Conservation (phyloP, 306 rosid genomes). For the Casuarina glauca region DNA sequence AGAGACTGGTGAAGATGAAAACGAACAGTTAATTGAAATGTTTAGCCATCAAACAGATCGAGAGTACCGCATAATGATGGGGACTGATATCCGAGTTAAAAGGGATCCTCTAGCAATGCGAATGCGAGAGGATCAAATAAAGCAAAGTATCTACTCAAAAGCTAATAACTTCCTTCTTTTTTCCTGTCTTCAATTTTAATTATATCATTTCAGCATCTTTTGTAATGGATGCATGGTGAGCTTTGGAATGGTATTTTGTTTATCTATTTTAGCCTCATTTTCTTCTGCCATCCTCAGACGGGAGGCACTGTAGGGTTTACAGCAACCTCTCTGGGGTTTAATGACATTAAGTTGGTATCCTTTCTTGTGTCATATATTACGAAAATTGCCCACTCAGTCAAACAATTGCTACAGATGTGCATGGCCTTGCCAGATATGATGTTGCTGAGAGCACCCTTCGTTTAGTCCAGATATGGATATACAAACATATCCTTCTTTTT, state of each 20-base stretch:
- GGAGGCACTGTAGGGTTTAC: not conserved
- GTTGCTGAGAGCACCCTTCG: not conserved
- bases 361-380: not conserved
- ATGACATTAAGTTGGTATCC: not conserved
- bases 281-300: not conserved
- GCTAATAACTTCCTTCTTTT: slow-evolving; percentile 32
- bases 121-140: slow-evolving; percentile 89
- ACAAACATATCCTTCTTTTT: not conserved
- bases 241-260: not conserved
- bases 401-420: not conserved
- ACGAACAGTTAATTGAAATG: slow-evolving; percentile 80
- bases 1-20: slow-evolving; percentile 94
- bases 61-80: slow-evolving; percentile 98
- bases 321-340: not conserved
- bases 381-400: not conserved
- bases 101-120: slow-evolving; percentile 98
- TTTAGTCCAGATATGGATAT: not conserved
- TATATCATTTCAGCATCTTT: slow-evolving; percentile 13
- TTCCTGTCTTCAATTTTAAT: slow-evolving; percentile 24
- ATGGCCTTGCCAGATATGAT: not conserved
- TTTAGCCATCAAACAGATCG: slow-evolving; percentile 76
- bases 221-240: not conserved
- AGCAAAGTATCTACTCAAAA: slow-evolving; percentile 75
- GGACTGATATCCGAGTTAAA: slow-evolving; percentile 79
- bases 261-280: not conserved